Evolutionary conservation across 179 eudicot genomes (phyloP).

Genomic region (Corrigiola litoralis): DNA sequence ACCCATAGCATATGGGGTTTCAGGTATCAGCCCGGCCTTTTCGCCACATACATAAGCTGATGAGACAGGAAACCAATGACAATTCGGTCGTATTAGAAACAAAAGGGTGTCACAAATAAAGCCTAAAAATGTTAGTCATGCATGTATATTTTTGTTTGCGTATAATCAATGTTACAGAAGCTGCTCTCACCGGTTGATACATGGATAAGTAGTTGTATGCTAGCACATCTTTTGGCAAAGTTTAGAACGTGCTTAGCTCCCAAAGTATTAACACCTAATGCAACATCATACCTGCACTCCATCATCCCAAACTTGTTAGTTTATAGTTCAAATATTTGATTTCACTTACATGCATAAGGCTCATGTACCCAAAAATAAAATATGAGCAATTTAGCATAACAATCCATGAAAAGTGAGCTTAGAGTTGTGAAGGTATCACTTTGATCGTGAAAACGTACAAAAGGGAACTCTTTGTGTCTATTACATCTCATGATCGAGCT

Average conservation of each 20-base stretch:
- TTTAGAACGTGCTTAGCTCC: slow-evolving; percentile 30
- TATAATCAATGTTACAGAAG: not conserved
- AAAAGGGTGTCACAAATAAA: too few relatives aligned
- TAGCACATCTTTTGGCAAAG: slow-evolving; percentile 35
- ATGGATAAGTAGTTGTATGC: slow-evolving; percentile 34
- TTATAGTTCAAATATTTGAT: not conserved
- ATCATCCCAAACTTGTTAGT: not conserved
- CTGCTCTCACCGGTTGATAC: slow-evolving; percentile 35
- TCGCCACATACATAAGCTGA: slow-evolving; percentile 50
- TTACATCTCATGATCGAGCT: too few relatives aligned
- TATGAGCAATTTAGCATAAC: too few relatives aligned
- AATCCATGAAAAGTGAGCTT: too few relatives aligned
- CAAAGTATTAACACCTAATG: slow-evolving; percentile 32
- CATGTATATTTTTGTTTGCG: not conserved
- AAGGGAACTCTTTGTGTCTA: too few relatives aligned
- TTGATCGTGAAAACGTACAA: too few relatives aligned
- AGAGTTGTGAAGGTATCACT: too few relatives aligned
- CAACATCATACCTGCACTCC: slow-evolving; percentile 33
- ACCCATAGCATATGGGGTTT: slow-evolving; percentile 30
- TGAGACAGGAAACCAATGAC: too few relatives aligned
- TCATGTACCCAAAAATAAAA: too few relatives aligned
- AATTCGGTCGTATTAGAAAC: too few relatives aligned
- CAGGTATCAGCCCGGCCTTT: slow-evolving; percentile 32
- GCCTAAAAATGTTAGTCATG: too few relatives aligned
- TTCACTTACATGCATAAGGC: too few relatives aligned